phyloP scores from a whole-genome alignment of 768 basidiomycete species.

The Tricholoma terreum region DNA sequence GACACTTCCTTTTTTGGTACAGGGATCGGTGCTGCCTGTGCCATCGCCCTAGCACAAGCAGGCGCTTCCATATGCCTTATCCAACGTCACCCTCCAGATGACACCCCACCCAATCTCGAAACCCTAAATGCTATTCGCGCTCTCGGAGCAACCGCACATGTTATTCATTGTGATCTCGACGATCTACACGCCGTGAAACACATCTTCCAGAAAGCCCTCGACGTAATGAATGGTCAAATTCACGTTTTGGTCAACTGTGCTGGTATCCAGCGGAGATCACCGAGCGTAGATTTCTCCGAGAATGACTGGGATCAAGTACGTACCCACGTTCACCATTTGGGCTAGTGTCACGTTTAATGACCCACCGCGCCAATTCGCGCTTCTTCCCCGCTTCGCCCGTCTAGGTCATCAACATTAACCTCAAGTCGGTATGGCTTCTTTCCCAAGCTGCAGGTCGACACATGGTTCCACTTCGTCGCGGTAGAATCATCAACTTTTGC shows the following conservation, averaged over 20 bases:
- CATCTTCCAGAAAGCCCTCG: slow-evolving; percentile 40
- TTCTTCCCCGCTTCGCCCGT: not conserved
- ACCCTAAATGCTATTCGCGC: slow-evolving; percentile 32
- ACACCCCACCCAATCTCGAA: slow-evolving; percentile 22
- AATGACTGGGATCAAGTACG: slow-evolving; percentile 66
- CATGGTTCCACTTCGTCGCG: slow-evolving; percentile 69
- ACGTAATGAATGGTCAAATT: slow-evolving; percentile 38
- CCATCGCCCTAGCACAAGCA: slow-evolving; percentile 46
- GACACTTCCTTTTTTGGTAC: not conserved
- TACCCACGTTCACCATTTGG: slow-evolving; percentile 8
- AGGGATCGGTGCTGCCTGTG: slow-evolving; percentile 53
- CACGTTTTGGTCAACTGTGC: slow-evolving; percentile 73
- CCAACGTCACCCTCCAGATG: slow-evolving; percentile 29
- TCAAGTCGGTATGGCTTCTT: slow-evolving; percentile 84
- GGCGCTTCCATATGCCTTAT: slow-evolving; percentile 47
- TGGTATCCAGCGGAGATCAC: slow-evolving; percentile 56
- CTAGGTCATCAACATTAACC: slow-evolving; percentile 82
- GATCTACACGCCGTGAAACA: slow-evolving; percentile 39
- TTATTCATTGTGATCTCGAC: slow-evolving; percentile 41
- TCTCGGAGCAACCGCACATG: slow-evolving; percentile 26
- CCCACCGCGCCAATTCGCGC: not conserved
- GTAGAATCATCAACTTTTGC: slow-evolving; percentile 74
- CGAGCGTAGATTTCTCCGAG: slow-evolving; percentile 62
- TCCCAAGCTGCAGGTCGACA: slow-evolving; percentile 85
- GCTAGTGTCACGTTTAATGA: not conserved